phyloP scores from a whole-genome alignment of 768 basidiomycete species.

The Exidia glandulosa region DNA sequence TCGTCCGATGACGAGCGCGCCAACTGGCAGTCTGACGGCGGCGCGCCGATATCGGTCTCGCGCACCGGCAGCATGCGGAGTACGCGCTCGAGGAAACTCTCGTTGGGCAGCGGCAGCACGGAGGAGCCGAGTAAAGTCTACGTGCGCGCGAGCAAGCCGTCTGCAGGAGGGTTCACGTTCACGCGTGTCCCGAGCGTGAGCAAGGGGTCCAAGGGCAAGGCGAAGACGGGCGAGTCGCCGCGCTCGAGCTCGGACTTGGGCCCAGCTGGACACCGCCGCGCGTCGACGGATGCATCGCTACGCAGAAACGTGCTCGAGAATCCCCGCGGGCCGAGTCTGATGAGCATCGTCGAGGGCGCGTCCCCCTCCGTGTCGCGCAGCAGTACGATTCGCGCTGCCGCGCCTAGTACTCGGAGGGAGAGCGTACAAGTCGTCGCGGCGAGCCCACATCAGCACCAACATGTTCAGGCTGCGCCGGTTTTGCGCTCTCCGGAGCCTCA shows the following conservation, averaged over 20 bases:
- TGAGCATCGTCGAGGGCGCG: constrained; percentile 62
- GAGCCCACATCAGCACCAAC: constrained; percentile 14
- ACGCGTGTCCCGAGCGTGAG: background rate
- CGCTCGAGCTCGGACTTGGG: background rate
- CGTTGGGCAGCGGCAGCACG: background rate
- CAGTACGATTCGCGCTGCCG: constrained; percentile 16
- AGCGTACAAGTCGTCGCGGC: constrained; percentile 32
- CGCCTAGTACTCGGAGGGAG: constrained; percentile 9
- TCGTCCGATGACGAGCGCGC: background rate
- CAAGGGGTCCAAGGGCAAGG: background rate
- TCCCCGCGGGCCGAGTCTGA: constrained; percentile 30
- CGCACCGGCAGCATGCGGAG: background rate
- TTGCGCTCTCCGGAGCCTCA: background rate
- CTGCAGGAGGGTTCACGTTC: background rate
- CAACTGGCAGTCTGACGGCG: background rate
- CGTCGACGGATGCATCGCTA: background rate
- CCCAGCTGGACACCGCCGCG: background rate
- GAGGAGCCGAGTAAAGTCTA: background rate
- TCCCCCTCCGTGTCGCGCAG: constrained; percentile 24
- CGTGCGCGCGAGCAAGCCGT: background rate
- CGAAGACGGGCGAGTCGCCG: constrained; percentile 28
- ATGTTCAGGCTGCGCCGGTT: background rate
- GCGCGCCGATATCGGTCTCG: background rate
- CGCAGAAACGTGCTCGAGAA: background rate
- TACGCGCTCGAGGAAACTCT: background rate